These are phyloP conservation scores for Aspergillus jensenii DNA, from an alignment of 2,329 filamentous ascomycete species.

Conservation along the genomic window DNA sequence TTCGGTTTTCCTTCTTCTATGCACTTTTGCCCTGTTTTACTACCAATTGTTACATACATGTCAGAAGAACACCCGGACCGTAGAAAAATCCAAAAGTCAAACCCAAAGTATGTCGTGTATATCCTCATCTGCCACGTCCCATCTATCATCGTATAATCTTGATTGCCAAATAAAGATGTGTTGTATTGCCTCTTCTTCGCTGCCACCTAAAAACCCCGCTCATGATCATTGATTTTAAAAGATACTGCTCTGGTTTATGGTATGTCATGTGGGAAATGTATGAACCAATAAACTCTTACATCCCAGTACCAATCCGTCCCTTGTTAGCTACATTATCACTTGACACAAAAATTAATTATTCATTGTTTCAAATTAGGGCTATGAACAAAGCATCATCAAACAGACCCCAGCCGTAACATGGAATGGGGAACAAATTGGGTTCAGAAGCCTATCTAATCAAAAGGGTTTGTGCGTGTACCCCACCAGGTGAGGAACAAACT, in stretches of 20 bases:
- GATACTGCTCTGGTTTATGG: too few species aligned
- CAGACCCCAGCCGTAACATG: not conserved
- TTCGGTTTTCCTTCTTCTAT: not conserved
- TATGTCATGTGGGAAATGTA: too few species aligned
- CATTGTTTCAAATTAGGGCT: not conserved
- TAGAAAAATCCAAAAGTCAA: not conserved
- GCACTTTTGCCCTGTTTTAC: not conserved
- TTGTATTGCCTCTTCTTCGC: too few species aligned
- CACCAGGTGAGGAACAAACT: slow-evolving; percentile 94
- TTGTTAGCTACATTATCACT: not conserved
- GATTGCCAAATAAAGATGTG: not conserved
- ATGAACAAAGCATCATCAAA: not conserved
- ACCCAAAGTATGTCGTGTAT: not conserved
- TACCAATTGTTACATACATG: not conserved
- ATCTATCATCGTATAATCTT: not conserved
- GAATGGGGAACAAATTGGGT: not conserved
- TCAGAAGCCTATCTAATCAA: slow-evolving; percentile 60
- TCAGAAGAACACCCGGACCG: not conserved
- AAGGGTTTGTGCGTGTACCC: slow-evolving; percentile 92
- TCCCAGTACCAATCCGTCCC: too few species aligned
- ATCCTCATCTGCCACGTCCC: not conserved
- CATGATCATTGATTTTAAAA: not conserved
- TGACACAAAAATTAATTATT: not conserved
- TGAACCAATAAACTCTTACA: too few species aligned
- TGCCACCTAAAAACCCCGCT: not conserved